Evolutionary conservation across 1,284 basidiomycete species (phyloP), one percentile per base, ranked within the genome.

Genomic region (Peniophora sp.): DNA sequence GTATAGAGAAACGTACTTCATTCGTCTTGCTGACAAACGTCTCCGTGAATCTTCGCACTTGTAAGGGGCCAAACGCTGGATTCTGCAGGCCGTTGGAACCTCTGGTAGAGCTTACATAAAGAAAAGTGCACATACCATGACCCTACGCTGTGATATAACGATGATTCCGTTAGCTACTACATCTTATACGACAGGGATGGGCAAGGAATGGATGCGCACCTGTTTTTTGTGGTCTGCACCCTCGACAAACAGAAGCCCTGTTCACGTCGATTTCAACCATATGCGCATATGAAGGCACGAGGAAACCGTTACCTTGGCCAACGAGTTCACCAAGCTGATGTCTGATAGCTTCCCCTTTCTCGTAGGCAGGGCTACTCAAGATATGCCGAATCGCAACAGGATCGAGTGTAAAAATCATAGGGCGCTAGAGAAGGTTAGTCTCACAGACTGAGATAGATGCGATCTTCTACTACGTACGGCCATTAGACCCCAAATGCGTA

Each of bases 341-440:
- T 2, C 72, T 64, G 1, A 64, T 56, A 12, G 59, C 27, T 16
- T 65, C 63, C 0, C 75, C 69, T 54, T 76, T 79, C 56, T 74
- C 69, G 58, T 74, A 81, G 12, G 65, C 64, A 43, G 69, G 57
- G 39, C 60, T 68, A 52, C 75, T 72, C 58, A 68, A 70, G 46
- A 81, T 60, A 59, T 81, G 72, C 46, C 70, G 69, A 14, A 80
- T 36, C 2, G 77, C 78, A 48, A 72, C 75, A 16, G 67, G 59
- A 56, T 79, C 78, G 45, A 64, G 65, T 0, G 76, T 78, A 53
- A 67, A 72, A 12, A 32, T 32, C 5, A 12, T 12, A 32, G 27
- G 27, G 12, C 9, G 81, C 56, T 1, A 71, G 69, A 23, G 63
- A 60, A 3, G 55, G 53, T 77, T 80, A 22, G 39, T 6, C 44